These are phyloP conservation scores for Macrotyloma uniflorum DNA, from an alignment of 306 rosid genomes.

Conservation along the genomic window DNA sequence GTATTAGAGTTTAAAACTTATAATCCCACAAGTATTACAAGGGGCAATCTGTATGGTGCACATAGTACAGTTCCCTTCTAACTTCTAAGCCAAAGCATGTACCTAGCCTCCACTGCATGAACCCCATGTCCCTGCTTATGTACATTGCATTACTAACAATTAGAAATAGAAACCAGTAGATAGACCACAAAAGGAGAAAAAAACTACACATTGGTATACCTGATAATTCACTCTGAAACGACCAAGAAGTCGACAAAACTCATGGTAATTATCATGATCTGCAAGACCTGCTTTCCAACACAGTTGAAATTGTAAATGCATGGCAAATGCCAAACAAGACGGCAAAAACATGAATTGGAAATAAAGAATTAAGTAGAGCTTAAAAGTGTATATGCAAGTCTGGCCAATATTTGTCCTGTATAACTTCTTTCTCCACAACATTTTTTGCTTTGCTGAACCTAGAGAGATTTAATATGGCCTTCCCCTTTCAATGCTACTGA, in stretches of 20 bases:
- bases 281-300: conserved; percentile 75
- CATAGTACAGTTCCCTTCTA: conserved; percentile 16
- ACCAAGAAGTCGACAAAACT: conserved; percentile 97
- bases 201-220: conserved; percentile 54
- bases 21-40: conserved; percentile 22
- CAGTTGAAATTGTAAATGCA: conserved; percentile 35
- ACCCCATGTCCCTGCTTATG: conserved; percentile 34
- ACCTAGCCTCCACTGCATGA: conserved; percentile 35
- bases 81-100: conserved; percentile 26
- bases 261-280: conserved; percentile 99
- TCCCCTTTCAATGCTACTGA: conserved; percentile 6
- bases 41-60: conserved; percentile 6
- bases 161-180: conserved; percentile 26
- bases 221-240: conserved; percentile 97
- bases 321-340: conserved; percentile 22
- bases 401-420: neutral
- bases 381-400: conserved; percentile 3
- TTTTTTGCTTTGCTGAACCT: conserved; percentile 28
- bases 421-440: conserved; percentile 16
- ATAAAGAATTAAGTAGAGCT: conserved; percentile 20
- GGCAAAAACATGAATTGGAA: neutral
- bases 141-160: conserved; percentile 30
- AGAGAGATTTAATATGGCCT: conserved; percentile 22
- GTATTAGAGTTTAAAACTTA: conserved; percentile 8
- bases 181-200: conserved; percentile 27